A percentile compares a stretch with the other conserved stretches of the same genome.
Conservation (phyloP, 2,329 filamentous ascomycete species). For the Fusarium duplospermum region DNA sequence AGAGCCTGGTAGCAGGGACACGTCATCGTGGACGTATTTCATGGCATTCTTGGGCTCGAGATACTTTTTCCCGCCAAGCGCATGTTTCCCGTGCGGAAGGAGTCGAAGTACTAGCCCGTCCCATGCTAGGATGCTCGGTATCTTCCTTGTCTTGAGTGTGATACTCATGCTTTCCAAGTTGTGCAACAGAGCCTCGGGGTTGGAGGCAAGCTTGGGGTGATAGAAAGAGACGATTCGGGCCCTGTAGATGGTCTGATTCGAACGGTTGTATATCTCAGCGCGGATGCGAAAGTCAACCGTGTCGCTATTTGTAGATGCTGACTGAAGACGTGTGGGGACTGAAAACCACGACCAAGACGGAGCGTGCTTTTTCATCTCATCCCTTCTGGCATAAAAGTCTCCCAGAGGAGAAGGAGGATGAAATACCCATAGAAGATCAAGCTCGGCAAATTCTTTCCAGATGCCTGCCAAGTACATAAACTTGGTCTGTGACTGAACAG, state of each 20-base stretch:
- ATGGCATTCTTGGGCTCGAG: constrained; percentile 5
- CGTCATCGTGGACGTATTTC: constrained; percentile 12
- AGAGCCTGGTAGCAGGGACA: not conserved
- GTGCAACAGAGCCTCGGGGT: not conserved
- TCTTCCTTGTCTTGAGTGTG: constrained; percentile 5
- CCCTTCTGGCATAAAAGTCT: not conserved
- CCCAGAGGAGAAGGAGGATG: not conserved
- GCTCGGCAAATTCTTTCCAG: constrained; percentile 19
- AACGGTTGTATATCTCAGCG: not conserved
- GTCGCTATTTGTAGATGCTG: not conserved
- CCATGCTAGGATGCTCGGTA: constrained; percentile 10
- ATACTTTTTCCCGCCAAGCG: not conserved
- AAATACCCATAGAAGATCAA: constrained; percentile 4
- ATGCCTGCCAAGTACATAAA: constrained; percentile 11
- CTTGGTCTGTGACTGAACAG: not conserved
- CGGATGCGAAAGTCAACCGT: constrained; percentile 11
- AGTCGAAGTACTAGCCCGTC: constrained; percentile 9
- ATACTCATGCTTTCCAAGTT: constrained; percentile 7
- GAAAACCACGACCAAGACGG: constrained; percentile 22
- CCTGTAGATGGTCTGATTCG: not conserved
- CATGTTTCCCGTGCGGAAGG: not conserved
- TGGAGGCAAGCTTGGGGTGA: not conserved
- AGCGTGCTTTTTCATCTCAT: not conserved
- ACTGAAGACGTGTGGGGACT: not conserved
- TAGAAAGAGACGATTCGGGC: not conserved